Conservation (phyloP, 2,329 filamentous ascomycete genomes). For the Xylariaceae sp. region DNA sequence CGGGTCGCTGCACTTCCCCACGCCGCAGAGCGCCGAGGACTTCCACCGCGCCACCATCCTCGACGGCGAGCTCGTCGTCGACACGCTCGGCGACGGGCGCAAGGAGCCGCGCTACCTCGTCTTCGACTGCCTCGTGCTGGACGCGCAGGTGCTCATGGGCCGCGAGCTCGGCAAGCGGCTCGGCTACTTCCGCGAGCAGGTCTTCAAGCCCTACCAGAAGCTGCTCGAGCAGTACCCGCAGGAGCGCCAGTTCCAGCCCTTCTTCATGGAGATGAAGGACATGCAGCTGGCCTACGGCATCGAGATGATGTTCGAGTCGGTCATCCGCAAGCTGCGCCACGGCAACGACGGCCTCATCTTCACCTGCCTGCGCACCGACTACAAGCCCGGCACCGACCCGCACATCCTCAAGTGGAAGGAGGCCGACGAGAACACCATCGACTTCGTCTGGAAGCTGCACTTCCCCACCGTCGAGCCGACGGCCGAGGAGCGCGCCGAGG, state of each 20-base stretch:
- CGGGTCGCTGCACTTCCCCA: conserved; percentile 69
- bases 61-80: conserved; percentile 89
- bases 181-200: conserved; percentile 72
- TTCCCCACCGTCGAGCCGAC: conserved; percentile 69
- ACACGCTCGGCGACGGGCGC: conserved; percentile 60
- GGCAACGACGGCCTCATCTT: conserved; percentile 97
- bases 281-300: conserved; percentile 87
- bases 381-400: conserved; percentile 82
- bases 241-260: conserved; percentile 64
- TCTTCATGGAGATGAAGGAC: conserved; percentile 77
- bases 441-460: conserved; percentile 72
- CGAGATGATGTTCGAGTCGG: conserved; percentile 83
- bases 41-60: conserved; percentile 79
- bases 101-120: conserved; percentile 76
- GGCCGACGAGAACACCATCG: conserved; percentile 87
- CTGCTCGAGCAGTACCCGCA: conserved; percentile 59
- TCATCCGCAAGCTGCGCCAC: conserved; percentile 77
- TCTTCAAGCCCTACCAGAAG: conserved; percentile 63
- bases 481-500: conserved; percentile 59
- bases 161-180: conserved; percentile 82
- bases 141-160: conserved; percentile 67
- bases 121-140: conserved; percentile 85
- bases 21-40: conserved; percentile 52
- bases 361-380: conserved; percentile 82
- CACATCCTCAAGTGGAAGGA: conserved; percentile 99